Percentiles rank a stretch among this genome's conserved stretches.
Conservation (phyloP, 2,329 filamentous ascomycete genomes). For the Pyrenophora seminiperda region DNA sequence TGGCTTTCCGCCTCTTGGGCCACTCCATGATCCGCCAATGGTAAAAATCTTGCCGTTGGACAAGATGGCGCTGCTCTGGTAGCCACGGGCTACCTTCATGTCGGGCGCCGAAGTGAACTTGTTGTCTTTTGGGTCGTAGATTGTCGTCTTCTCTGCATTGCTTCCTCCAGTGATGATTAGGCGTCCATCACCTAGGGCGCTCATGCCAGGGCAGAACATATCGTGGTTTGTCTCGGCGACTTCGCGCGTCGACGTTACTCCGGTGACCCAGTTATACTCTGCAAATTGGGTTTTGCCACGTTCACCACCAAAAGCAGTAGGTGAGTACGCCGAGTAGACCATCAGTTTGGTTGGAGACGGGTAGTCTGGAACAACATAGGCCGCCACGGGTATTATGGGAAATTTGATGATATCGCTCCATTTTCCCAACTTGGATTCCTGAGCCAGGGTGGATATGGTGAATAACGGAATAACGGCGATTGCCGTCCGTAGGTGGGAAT, state of each 20-base stretch:
- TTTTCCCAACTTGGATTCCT: constrained; percentile 10
- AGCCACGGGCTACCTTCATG: constrained; percentile 25
- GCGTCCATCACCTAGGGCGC: constrained; percentile 20
- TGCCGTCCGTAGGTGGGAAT: too few relatives aligned
- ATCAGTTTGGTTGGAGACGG: constrained; percentile 23
- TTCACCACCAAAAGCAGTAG: constrained; percentile 18
- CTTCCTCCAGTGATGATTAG: constrained; percentile 27
- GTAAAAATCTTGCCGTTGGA: constrained; percentile 28
- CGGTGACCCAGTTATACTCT: constrained; percentile 22
- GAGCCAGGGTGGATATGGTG: neutral
- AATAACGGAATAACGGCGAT: too few relatives aligned
- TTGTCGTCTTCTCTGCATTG: constrained; percentile 24
- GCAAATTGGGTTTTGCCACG: constrained; percentile 28
- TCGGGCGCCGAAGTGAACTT: constrained; percentile 18
- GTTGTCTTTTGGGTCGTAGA: constrained; percentile 23
- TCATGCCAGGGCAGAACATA: constrained; percentile 33
- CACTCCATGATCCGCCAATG: constrained; percentile 27
- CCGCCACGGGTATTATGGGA: constrained; percentile 29
- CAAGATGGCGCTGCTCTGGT: constrained; percentile 23
- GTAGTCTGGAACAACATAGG: constrained; percentile 27
- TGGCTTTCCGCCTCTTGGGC: constrained; percentile 16
- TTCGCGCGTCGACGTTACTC: constrained; percentile 19
- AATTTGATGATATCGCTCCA: constrained; percentile 24
- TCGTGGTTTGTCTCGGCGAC: constrained; percentile 28
- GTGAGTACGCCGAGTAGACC: constrained; percentile 24